Percentiles rank a stretch among this genome's conserved stretches.
phyloP scores from a whole-genome alignment of 345 rosid genomes.

The Crucihimalaya himalaica region DNA sequence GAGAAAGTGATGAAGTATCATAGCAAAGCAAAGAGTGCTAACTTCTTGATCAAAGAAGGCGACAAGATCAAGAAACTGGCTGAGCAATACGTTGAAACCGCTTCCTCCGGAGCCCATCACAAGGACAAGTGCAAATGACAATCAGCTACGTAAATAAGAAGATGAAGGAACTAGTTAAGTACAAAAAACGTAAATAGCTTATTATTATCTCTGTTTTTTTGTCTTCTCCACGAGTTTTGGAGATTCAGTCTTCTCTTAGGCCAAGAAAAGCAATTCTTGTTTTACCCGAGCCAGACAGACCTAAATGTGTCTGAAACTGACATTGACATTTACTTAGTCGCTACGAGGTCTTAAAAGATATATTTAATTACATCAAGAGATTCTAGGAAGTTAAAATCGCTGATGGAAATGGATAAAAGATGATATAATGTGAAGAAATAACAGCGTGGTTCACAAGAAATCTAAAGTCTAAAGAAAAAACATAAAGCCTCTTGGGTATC shows the following conservation, averaged over 20 bases:
- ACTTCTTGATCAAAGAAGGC: conserved; percentile 90
- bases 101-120: conserved; percentile 48
- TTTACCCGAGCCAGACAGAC: not conserved
- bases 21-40: conserved; percentile 77
- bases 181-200: conserved; percentile 28
- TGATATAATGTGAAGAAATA: no score
- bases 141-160: conserved; percentile 25
- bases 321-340: not conserved
- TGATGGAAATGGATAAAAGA: no score
- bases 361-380: not conserved
- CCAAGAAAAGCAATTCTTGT: conserved; percentile 3
- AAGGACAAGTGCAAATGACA: conserved; percentile 46
- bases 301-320: conserved; percentile 4
- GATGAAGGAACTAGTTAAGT: conserved; percentile 27
- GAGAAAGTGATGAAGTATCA: conserved; percentile 97
- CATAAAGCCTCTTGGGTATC: no score
- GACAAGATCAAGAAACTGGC: conserved; percentile 98
- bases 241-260: conserved; percentile 19
- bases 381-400: no score
- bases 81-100: conserved; percentile 83
- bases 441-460: not conserved
- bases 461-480: no score
- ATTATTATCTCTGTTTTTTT: conserved; percentile 13
- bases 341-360: not conserved
- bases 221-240: conserved; percentile 34